Evolutionary conservation across 768 basidiomycete genomes (phyloP).

Genomic region (Tricholoma matsutake): DNA sequence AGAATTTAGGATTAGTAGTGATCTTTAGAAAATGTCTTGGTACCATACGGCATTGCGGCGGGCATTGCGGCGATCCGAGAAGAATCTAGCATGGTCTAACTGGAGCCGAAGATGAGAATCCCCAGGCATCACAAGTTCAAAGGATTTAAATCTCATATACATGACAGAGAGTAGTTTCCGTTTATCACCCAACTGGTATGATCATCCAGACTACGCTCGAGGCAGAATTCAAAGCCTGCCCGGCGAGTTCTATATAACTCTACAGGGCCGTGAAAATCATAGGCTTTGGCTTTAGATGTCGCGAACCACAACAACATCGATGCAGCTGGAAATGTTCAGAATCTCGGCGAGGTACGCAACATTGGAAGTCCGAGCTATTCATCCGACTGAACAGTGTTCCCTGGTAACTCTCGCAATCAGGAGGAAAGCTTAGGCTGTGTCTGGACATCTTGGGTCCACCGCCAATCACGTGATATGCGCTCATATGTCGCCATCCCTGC

Average conservation of each 20-base stretch:
- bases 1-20: too few species aligned
- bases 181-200: background rate
- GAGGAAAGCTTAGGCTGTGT: background rate
- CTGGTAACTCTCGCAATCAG: background rate
- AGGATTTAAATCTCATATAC: background rate
- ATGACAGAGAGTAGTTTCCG: background rate
- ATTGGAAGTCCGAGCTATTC: background rate
- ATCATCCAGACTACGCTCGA: background rate
- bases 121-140: background rate
- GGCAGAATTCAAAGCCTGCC: background rate
- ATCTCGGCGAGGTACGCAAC: background rate
- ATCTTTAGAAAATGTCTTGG: too few species aligned
- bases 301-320: background rate
- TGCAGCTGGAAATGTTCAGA: background rate
- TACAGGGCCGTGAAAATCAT: background rate
- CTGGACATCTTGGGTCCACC: too few species aligned
- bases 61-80: background rate
- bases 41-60: background rate
- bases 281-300: background rate
- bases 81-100: background rate
- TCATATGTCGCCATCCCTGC: slow-evolving; percentile 21
- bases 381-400: background rate
- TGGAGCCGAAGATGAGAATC: background rate
- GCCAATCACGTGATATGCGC: slow-evolving; percentile 5
- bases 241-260: background rate